These are phyloP conservation scores for Cystobasidium ongulense DNA, from an alignment of 768 basidiomycete genomes.

Conservation along the genomic window DNA sequence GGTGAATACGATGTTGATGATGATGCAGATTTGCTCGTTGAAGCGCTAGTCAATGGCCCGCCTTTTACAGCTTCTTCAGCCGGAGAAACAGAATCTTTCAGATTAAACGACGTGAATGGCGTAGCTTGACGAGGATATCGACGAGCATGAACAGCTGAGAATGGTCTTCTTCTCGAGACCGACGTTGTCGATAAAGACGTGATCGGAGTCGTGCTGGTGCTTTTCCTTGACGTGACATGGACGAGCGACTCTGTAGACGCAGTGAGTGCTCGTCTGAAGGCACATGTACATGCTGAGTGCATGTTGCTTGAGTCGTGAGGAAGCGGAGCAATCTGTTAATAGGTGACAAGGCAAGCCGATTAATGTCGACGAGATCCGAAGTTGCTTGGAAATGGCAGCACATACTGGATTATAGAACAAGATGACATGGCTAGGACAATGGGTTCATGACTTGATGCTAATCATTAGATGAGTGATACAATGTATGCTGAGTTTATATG, in stretches of 20 bases:
- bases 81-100: not conserved
- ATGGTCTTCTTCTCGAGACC: not conserved
- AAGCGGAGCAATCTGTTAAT: no score
- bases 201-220: not conserved
- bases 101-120: not conserved
- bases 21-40: not conserved
- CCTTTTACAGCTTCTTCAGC: not conserved
- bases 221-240: not conserved
- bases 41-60: no score
- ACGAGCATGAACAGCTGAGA: not conserved
- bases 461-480: no score
- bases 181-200: not conserved
- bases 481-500: no score
- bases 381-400: no score
- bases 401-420: no score
- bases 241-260: not conserved
- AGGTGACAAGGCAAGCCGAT: no score
- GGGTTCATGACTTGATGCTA: no score
- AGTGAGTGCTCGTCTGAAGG: not conserved
- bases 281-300: not conserved
- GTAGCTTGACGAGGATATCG: conserved; percentile 24
- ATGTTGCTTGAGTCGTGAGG: not conserved
- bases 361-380: no score
- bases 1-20: not conserved
- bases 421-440: no score